Conservation (phyloP, 768 basidiomycete genomes). For the Boletus rex-veris region DNA sequence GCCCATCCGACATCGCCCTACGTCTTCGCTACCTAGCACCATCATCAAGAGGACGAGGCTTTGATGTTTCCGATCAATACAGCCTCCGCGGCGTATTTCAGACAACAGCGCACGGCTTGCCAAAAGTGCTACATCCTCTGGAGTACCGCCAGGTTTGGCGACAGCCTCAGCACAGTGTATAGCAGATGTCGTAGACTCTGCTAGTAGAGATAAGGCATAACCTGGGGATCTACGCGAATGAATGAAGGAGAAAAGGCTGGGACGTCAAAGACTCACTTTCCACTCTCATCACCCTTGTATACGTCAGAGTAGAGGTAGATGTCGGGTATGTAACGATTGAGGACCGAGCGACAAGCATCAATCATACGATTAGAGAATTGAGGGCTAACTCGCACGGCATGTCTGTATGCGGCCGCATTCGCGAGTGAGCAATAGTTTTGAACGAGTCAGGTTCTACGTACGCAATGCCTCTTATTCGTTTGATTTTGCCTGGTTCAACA, state of each 20-base stretch:
- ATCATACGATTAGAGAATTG: constrained; percentile 99
- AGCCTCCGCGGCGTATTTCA: constrained; percentile 81
- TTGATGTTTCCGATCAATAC: constrained; percentile 89
- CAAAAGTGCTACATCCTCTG: constrained; percentile 87
- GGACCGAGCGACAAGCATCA: constrained; percentile 84
- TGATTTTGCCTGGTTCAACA: constrained; percentile 85
- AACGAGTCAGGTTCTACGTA: constrained; percentile 40
- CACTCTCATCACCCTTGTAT: constrained; percentile 95
- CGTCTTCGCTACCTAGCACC: constrained; percentile 97
- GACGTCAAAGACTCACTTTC: constrained; percentile 64
- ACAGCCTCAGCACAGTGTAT: constrained; percentile 85
- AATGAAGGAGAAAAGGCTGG: not conserved
- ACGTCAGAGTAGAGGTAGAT: constrained; percentile 98
- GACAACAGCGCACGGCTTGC: constrained; percentile 76
- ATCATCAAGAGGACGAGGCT: constrained; percentile 82
- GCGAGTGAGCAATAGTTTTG: not conserved
- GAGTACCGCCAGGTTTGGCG: constrained; percentile 77
- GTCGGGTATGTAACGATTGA: constrained; percentile 97
- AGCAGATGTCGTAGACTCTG: constrained; percentile 88
- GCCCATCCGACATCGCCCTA: constrained; percentile 84
- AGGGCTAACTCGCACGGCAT: constrained; percentile 94
- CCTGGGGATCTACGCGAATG: constrained; percentile 76
- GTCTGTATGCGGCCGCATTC: constrained; percentile 44
- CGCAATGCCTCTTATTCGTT: constrained; percentile 94
- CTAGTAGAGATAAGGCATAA: constrained; percentile 85